Evolutionary conservation across 2,329 filamentous ascomycete species (phyloP).

Genomic region (Botrytis deweyae): DNA sequence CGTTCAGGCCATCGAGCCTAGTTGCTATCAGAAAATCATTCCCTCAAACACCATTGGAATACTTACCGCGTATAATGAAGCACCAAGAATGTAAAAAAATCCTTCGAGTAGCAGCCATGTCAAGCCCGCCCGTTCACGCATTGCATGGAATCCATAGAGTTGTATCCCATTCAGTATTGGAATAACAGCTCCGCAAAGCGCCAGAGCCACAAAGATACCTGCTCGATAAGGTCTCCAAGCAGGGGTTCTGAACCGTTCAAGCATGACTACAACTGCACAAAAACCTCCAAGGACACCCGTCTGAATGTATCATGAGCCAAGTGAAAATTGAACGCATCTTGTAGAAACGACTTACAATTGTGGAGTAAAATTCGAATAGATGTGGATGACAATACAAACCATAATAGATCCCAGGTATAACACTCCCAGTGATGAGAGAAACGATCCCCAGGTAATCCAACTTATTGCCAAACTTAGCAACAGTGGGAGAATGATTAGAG

Average conservation of each 20-base stretch:
- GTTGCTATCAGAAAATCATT: constrained; percentile 23
- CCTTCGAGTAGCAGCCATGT: constrained; percentile 80
- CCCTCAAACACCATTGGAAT: background rate
- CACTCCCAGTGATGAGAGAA: constrained; percentile 85
- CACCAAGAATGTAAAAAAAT: constrained; percentile 79
- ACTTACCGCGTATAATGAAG: constrained; percentile 78
- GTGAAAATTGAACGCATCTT: background rate
- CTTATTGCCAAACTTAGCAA: constrained; percentile 84
- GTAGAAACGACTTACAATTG: constrained; percentile 28
- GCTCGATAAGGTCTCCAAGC: constrained; percentile 82
- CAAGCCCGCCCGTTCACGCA: constrained; percentile 75
- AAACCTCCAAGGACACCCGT: constrained; percentile 76
- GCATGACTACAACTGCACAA: constrained; percentile 73
- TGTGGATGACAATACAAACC: constrained; percentile 71
- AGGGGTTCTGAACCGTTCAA: constrained; percentile 81
- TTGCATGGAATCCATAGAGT: constrained; percentile 63
- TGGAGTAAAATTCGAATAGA: constrained; percentile 71
- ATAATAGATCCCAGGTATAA: constrained; percentile 85
- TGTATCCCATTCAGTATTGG: constrained; percentile 76
- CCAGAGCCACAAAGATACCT: constrained; percentile 85
- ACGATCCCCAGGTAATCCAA: constrained; percentile 95
- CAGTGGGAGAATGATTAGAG: constrained; percentile 75
- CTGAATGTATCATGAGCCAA: constrained; percentile 44
- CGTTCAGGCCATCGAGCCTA: constrained; percentile 81
- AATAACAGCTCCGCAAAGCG: constrained; percentile 71